phyloP scores from a whole-genome alignment of 2,329 filamentous ascomycete species.

The Colletotrichum acutatum region DNA sequence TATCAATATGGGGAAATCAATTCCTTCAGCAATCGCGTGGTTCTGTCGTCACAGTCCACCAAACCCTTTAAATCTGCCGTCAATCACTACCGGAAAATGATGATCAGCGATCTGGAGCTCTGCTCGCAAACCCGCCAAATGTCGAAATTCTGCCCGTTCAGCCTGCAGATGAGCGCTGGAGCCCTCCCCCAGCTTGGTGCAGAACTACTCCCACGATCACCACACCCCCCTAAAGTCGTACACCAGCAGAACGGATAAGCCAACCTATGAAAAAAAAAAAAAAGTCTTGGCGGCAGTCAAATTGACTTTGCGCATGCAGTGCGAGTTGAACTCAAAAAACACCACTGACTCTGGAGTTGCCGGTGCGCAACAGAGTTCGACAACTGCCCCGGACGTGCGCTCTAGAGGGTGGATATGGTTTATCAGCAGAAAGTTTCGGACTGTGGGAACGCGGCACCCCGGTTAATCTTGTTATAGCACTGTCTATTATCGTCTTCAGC shows the following conservation, averaged over 20 bases:
- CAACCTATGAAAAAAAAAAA: no score
- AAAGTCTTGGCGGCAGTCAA: background rate
- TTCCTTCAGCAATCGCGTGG: background rate
- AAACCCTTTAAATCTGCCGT: background rate
- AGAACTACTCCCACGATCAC: background rate
- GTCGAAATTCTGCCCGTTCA: background rate
- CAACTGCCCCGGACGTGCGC: background rate
- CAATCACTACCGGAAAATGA: background rate
- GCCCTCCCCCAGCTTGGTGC: background rate
- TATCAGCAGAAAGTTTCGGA: background rate
- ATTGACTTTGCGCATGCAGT: background rate
- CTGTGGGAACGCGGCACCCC: background rate
- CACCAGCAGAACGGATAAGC: background rate
- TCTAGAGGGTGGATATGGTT: background rate
- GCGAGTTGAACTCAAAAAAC: background rate
- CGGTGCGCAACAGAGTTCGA: background rate
- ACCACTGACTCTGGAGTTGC: background rate
- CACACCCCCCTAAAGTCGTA: background rate
- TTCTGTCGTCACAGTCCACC: background rate
- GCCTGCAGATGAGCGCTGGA: background rate
- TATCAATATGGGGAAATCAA: background rate
- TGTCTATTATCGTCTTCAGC: background rate
- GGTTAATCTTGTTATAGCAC: background rate
- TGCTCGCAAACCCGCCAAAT: background rate
- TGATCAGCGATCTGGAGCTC: slow-evolving; percentile 2